A percentile compares a stretch with the other conserved stretches of the same genome.
Evolutionary conservation across 2,329 filamentous ascomycete species (phyloP).

Genomic region (Karstenula rhodostoma): DNA sequence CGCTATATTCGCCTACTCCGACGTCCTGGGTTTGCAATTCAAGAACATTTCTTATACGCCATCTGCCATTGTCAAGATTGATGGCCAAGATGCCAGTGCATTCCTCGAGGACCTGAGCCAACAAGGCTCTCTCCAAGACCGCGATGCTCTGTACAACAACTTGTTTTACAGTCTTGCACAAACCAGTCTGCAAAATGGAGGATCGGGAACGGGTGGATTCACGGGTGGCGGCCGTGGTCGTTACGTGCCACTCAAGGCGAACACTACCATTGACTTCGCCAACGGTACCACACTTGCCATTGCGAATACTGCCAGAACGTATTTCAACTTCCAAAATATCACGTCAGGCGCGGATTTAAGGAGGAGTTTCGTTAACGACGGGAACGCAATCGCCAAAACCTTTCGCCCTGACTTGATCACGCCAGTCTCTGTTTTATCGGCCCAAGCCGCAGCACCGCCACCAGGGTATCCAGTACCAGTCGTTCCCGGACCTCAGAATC

Average conservation of each 20-base stretch:
- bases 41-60: constrained; percentile 56
- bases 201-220: constrained; percentile 54
- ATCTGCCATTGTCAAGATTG: constrained; percentile 63
- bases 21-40: constrained; percentile 55
- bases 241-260: constrained; percentile 53
- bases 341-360: constrained; percentile 52
- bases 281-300: constrained; percentile 53
- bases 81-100: constrained; percentile 60
- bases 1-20: constrained; percentile 62
- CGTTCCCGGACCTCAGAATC: constrained; percentile 48
- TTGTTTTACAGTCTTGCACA: constrained; percentile 57
- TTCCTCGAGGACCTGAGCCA: constrained; percentile 59
- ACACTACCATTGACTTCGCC: constrained; percentile 55
- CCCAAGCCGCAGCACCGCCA: constrained; percentile 24
- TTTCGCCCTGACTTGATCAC: neutral
- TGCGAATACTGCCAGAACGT: constrained; percentile 54
- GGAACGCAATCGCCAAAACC: constrained; percentile 7
- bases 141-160: constrained; percentile 65
- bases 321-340: constrained; percentile 50
- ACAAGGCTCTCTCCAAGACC: constrained; percentile 61
- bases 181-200: constrained; percentile 51
- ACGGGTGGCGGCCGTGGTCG: constrained; percentile 54
- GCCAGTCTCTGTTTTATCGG: neutral
- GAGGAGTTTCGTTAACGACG: constrained; percentile 42
- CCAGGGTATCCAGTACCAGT: constrained; percentile 56